Percentiles rank a stretch among this genome's conserved stretches.
Evolutionary conservation across 1,284 basidiomycete genomes (phyloP).

Genomic region (Amylostereum areolatum): DNA sequence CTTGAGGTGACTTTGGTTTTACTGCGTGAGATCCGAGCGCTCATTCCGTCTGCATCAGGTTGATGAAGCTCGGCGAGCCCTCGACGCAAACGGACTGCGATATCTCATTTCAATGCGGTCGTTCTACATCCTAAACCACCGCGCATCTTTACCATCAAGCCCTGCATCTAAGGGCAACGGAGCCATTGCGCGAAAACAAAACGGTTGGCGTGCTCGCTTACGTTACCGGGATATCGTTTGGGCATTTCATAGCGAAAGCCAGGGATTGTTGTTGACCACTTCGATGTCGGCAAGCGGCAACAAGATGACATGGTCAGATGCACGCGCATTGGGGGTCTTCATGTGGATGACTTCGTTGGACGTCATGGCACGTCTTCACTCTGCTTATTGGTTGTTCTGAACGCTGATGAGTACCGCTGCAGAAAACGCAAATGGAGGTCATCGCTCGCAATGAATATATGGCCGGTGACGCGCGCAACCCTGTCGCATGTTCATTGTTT

Average conservation of each 20-base stretch:
- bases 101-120: conserved; percentile 87
- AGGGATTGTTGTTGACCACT: conserved; percentile 74
- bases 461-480: conserved; percentile 80
- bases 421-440: conserved; percentile 82
- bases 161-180: conserved; percentile 32
- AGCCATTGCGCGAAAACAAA: conserved; percentile 29
- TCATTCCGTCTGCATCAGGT: conserved; percentile 42
- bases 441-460: conserved; percentile 93
- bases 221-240: conserved; percentile 91
- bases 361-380: conserved; percentile 51
- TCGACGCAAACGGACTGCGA: conserved; percentile 86
- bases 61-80: conserved; percentile 78
- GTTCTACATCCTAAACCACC: conserved; percentile 71
- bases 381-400: background rate
- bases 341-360: conserved; percentile 83
- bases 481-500: conserved; percentile 83
- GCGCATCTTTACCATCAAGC: conserved; percentile 42
- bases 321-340: conserved; percentile 80
- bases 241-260: conserved; percentile 92
- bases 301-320: conserved; percentile 87
- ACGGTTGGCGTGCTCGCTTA: conserved; percentile 61
- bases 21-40: background rate
- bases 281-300: conserved; percentile 68
- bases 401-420: conserved; percentile 6
- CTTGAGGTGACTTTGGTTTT: conserved; percentile 58